These are phyloP conservation scores for Calonectria multiphialidica DNA, from an alignment of 2,329 filamentous ascomycete species.

Conservation along the genomic window DNA sequence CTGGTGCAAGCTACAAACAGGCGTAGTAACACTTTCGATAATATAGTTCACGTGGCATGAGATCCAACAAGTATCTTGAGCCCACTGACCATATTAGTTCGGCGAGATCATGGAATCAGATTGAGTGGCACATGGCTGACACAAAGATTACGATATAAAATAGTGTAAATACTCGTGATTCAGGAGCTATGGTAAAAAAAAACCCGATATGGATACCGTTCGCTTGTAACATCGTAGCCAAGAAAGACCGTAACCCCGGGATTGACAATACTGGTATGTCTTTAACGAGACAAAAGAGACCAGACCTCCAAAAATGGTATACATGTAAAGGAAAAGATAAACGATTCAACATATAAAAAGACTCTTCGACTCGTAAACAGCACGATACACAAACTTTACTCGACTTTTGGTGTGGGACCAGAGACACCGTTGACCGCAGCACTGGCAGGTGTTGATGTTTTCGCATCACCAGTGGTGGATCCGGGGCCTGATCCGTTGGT, in stretches of 20 bases:
- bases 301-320: conserved; percentile 34
- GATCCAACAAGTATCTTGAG: background rate
- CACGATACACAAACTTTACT: conserved; percentile 46
- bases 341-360: conserved; percentile 34
- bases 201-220: conserved; percentile 44
- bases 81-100: background rate
- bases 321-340: conserved; percentile 32
- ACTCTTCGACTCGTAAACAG: conserved; percentile 42
- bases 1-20: too few relatives aligned
- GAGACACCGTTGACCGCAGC: conserved; percentile 60
- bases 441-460: conserved; percentile 61
- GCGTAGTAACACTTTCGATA: too few relatives aligned
- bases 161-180: conserved; percentile 31
- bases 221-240: conserved; percentile 46
- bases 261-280: conserved; percentile 36
- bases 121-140: too few relatives aligned
- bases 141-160: background rate
- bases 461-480: conserved; percentile 64
- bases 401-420: conserved; percentile 59
- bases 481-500: conserved; percentile 59
- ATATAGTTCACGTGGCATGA: too few relatives aligned
- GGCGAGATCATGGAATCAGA: background rate
- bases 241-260: conserved; percentile 41
- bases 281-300: conserved; percentile 36
- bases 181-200: conserved; percentile 35